Evolutionary conservation across 345 rosid species (phyloP), one percentile per base, ranked within the genome.

Genomic region (Capsella bursapastoris): DNA sequence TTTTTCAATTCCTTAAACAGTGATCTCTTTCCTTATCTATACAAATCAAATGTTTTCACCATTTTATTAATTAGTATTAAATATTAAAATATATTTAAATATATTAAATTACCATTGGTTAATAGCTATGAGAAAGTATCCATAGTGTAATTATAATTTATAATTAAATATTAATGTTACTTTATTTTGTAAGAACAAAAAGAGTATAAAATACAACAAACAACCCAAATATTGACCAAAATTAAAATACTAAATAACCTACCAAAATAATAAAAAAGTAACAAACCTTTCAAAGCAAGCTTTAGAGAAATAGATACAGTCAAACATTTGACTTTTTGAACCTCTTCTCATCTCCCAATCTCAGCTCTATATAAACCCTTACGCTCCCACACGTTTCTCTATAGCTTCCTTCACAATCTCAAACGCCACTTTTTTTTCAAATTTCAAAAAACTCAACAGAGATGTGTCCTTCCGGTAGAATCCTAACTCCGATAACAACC

Each of bases 381-480:
- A 60, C 74, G 40, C 63, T 60, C 73, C 63, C 16, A 28, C 73
- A 74, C 62, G 62, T 58, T 27, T 73, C 38, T 4, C 41, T 13
- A 3, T 57, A 55, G 49, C 71, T 45, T 48, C 49, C 4, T 51
- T 29, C 16, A 48, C 65, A 57, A 58, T 34, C 72, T 57, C 3
- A 48, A 32, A 47, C 47, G 7, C 43, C 32, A 6, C 8, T 34
- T 34, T 13, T 51, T 70, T 22, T 22, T 6, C 49, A 7, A 70
- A 13, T 34, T 57, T 37, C 50, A 60, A 18, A 6, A 34, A 34
- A 22, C n/a, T 12, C 10, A 6, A 3, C 4, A 49, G 48, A 28
- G 47, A 82, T 82, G 89, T 84, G 88, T 58, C 88, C 94, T 1
- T 83, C 87, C 5, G 89, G 79, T 5, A 82, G 73, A 7, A 53